Conservation (phyloP, 306 rosid species). For the Pyrus pyrifolia region DNA sequence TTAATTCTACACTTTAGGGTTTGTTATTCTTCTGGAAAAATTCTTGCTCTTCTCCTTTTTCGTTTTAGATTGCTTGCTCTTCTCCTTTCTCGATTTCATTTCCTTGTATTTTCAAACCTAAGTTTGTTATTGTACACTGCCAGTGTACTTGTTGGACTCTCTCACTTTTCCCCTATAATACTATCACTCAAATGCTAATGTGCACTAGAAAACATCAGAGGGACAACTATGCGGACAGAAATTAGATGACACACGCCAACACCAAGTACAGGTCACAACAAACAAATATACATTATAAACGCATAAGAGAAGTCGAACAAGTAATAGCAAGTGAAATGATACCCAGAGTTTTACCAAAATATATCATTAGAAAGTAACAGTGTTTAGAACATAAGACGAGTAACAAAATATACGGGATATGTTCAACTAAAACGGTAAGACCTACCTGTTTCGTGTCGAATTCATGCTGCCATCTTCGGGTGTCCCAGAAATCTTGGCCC, state of each 20-base stretch:
- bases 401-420: neutral
- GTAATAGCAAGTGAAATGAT: neutral
- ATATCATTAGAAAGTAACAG: neutral
- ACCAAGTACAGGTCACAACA: neutral
- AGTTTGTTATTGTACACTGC: neutral
- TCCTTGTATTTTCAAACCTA: neutral
- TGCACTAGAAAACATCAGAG: neutral
- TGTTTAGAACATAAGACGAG: neutral
- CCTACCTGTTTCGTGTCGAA: constrained; percentile 76
- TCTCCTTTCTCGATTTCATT: neutral
- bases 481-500: constrained; percentile 99
- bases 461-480: constrained; percentile 96
- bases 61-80: neutral
- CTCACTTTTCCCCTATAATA: neutral
- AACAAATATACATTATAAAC: neutral
- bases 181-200: neutral
- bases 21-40: neutral
- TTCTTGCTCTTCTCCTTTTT: neutral
- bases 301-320: neutral
- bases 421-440: constrained; percentile 17
- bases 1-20: neutral
- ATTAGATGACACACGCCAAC: neutral
- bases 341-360: neutral
- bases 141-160: neutral
- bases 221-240: neutral